These are phyloP conservation scores for Aegilops umbellulata DNA, from an alignment of 176 grass and related monocot genomes.

Conservation along the genomic window DNA sequence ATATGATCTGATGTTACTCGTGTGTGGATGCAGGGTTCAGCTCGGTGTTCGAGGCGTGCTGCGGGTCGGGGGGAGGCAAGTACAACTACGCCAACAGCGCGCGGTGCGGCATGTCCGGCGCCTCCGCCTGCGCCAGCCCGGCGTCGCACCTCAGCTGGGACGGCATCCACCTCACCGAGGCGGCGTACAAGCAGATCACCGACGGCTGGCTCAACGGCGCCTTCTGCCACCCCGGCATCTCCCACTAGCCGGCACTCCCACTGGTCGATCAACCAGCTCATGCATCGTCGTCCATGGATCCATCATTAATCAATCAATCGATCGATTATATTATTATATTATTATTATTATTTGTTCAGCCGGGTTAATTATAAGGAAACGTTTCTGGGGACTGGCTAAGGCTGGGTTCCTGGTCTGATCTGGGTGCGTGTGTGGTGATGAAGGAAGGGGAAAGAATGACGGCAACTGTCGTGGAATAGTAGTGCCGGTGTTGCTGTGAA, in stretches of 20 bases:
- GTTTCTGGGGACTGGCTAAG: no score
- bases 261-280: no score
- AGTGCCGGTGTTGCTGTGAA: not conserved
- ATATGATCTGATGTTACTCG: no score
- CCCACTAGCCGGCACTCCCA: not conserved
- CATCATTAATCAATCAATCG: not conserved
- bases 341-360: not conserved
- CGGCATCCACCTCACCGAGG: conserved; percentile 82
- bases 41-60: conserved; percentile 52
- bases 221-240: conserved; percentile 49
- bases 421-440: no score
- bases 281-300: no score
- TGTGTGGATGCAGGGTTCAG: conserved; percentile 43
- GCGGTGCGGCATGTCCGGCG: conserved; percentile 48
- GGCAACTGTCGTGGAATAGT: not conserved
- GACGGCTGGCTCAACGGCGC: conserved; percentile 61
- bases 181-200: conserved; percentile 50
- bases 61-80: conserved; percentile 47
- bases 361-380: not conserved
- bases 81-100: conserved; percentile 59
- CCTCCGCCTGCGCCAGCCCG: conserved; percentile 49
- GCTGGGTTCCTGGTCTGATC: not conserved
- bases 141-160: conserved; percentile 71
- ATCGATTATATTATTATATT: not conserved
- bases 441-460: not conserved